Evolutionary conservation across 768 basidiomycete species (phyloP), one percentile per base, ranked within the genome.

Genomic region (Tricholoma hemisulphureum): DNA sequence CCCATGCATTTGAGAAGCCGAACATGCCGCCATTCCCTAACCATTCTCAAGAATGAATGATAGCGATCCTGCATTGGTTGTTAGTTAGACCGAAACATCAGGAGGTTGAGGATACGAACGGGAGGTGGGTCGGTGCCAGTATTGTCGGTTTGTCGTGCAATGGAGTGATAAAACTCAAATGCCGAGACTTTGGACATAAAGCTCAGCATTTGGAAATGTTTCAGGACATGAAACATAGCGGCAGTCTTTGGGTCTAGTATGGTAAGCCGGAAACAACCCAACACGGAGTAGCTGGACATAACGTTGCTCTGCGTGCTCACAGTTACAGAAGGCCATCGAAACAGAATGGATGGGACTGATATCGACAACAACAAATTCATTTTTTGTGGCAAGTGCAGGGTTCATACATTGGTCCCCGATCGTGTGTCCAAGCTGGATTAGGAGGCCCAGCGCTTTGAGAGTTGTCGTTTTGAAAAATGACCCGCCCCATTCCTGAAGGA

Each of bases 1-100:
- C 63, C 67, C 2, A 56, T 63, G 10, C 62, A 60, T 46, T 68
- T 69, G 18, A 65, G 51, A 57, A 62, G 59, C 54, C 35, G 52
- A 13, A 69, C 8, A 41, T 65, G 54, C 4, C 58, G 45, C 62
- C 61, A 71, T 24, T 66, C 50, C 6, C 58, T 41, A 1, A 63
- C 55, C 61, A 65, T 67, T 6, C 59, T 52, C 23, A 58, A 24
- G 28, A 69, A 62, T 46, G 58, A 55, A 10, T 35, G 31, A 35
- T 68, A 69, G 6, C 65, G 64, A 46, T 60, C 54, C 69, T 70
- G 52, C 35, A 35, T 6, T 18, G 26, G 8, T 20, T 9, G 23
- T 31, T 51, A 51, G 32, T 31, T 20, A n/a, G 18, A 21, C 6
- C 10, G 28, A 37, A 29, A 32, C 51, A 11, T 21, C 18, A 35